These are phyloP conservation scores for Aureobasidium sp. DNA, from an alignment of 2,329 filamentous ascomycete genomes.

Conservation along the genomic window DNA sequence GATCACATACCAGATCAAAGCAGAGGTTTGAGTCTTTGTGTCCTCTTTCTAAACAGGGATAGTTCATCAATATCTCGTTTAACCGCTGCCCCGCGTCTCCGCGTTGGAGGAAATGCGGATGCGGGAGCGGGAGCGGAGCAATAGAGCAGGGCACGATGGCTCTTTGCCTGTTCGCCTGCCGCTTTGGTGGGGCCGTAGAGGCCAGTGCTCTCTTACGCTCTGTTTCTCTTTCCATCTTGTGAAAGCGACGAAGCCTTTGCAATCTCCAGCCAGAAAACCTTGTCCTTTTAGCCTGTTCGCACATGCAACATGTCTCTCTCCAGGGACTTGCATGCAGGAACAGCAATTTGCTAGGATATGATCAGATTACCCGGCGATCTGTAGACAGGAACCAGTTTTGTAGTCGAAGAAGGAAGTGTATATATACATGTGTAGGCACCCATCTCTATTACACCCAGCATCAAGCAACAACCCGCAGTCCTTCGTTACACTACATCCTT, in stretches of 20 bases:
- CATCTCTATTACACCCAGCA: constrained; percentile 2
- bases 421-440: constrained; percentile 8
- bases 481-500: not conserved
- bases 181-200: not conserved
- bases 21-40: not conserved
- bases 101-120: not conserved
- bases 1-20: not conserved
- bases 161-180: constrained; percentile 4
- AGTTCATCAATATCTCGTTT: not conserved
- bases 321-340: constrained; percentile 1
- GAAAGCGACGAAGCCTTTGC: not conserved
- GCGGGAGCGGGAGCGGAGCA: constrained; percentile 3
- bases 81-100: constrained; percentile 10
- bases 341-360: not conserved
- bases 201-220: constrained; percentile 4
- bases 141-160: not conserved
- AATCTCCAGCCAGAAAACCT: not conserved
- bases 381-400: not conserved
- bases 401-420: not conserved
- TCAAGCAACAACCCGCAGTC: constrained; percentile 4
- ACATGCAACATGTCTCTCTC: not conserved
- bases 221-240: not conserved
- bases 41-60: not conserved
- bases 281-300: constrained; percentile 9
- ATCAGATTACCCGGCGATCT: constrained; percentile 7